Conservation (phyloP, 2,329 filamentous ascomycete species). For the Scortechinia acanthostroma region DNA sequence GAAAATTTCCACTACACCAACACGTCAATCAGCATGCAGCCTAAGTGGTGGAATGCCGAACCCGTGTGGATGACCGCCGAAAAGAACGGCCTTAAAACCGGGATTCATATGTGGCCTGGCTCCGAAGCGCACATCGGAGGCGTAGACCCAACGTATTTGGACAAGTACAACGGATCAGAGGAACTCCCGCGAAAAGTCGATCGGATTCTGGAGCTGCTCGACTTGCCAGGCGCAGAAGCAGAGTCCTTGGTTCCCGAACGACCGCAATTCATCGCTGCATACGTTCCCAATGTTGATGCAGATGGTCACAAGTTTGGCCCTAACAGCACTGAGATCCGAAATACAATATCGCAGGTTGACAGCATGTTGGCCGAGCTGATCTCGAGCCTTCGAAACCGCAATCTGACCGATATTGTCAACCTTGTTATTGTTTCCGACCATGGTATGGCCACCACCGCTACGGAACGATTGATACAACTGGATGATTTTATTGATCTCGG, state of each 20-base stretch:
- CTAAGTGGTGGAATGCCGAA: constrained; percentile 68
- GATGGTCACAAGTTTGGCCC: constrained; percentile 66
- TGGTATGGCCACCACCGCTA: constrained; percentile 70
- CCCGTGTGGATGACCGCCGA: constrained; percentile 70
- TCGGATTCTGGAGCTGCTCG: constrained; percentile 54
- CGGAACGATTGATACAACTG: constrained; percentile 55
- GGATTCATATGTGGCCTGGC: constrained; percentile 74
- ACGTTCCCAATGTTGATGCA: constrained; percentile 64
- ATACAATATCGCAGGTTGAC: constrained; percentile 55
- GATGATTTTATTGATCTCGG: constrained; percentile 61
- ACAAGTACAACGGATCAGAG: constrained; percentile 61
- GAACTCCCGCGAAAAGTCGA: constrained; percentile 49
- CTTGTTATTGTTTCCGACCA: constrained; percentile 69
- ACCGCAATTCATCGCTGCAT: constrained; percentile 65
- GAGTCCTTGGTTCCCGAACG: constrained; percentile 30
- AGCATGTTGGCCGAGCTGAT: constrained; percentile 56
- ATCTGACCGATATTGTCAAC: constrained; percentile 64
- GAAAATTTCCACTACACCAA: constrained; percentile 65
- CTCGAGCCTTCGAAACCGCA: constrained; percentile 50
- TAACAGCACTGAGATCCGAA: constrained; percentile 63
- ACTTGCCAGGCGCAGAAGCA: constrained; percentile 49
- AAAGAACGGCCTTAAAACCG: constrained; percentile 49
- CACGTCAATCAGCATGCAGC: constrained; percentile 46
- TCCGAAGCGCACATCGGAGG: constrained; percentile 59
- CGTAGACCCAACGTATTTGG: constrained; percentile 52